phyloP scores from a whole-genome alignment of 352 stramenopile genomes.

The Discostella stelligera region DNA sequence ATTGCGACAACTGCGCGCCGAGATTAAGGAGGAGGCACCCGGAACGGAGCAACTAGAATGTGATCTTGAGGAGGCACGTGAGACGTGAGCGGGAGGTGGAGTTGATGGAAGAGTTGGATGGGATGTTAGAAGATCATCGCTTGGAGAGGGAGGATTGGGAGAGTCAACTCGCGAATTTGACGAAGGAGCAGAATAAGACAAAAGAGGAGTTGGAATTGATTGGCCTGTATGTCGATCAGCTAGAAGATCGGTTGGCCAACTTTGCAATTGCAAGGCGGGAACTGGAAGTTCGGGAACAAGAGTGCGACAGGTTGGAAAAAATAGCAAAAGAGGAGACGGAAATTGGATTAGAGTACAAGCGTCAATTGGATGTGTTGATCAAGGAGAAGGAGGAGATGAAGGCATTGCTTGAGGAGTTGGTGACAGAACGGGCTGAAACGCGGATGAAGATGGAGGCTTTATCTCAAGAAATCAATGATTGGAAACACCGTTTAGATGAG shows the following conservation, averaged over 20 bases:
- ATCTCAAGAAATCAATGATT: slow-evolving; percentile 30
- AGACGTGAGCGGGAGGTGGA: slow-evolving; percentile 7
- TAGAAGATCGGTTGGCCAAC: slow-evolving; percentile 65
- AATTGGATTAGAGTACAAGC: slow-evolving; percentile 34
- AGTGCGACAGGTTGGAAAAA: slow-evolving; percentile 62
- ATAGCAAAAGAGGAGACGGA: slow-evolving; percentile 28
- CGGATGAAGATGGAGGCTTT: slow-evolving; percentile 37
- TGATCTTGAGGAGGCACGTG: slow-evolving; percentile 47
- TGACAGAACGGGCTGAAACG: slow-evolving; percentile 41
- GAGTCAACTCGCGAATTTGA: slow-evolving; percentile 30
- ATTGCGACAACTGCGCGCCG: slow-evolving; percentile 68
- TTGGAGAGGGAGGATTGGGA: slow-evolving; percentile 43
- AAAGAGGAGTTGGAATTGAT: slow-evolving; percentile 67
- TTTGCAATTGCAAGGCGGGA: slow-evolving; percentile 73
- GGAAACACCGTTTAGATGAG: slow-evolving; percentile 25
- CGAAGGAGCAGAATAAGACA: slow-evolving; percentile 51
- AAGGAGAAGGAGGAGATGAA: slow-evolving; percentile 63
- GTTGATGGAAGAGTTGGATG: slow-evolving; percentile 53
- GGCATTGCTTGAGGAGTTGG: slow-evolving; percentile 63
- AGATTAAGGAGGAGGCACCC: slow-evolving; percentile 76
- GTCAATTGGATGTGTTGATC: slow-evolving; percentile 35
- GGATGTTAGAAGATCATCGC: slow-evolving; percentile 47
- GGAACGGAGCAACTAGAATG: slow-evolving; percentile 63
- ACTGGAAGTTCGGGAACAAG: slow-evolving; percentile 67
- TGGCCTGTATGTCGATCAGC: slow-evolving; percentile 68